Percentiles rank a stretch among this genome's conserved stretches.
These are phyloP conservation scores for Chaetomium olivaceum DNA, from an alignment of 2,329 filamentous ascomycete genomes.

Conservation along the genomic window DNA sequence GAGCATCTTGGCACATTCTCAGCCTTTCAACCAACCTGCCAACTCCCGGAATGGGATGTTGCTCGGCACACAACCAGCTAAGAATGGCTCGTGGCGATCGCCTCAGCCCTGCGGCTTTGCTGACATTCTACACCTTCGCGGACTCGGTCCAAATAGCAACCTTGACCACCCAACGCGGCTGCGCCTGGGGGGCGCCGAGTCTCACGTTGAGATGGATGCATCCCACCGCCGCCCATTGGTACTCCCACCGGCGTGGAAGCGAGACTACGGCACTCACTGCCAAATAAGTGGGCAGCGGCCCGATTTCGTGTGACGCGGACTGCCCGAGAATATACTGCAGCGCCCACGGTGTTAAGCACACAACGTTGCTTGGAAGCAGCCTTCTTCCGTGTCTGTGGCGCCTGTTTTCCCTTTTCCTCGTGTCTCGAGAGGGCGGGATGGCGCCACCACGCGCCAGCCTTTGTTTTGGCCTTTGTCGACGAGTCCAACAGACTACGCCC, in stretches of 20 bases:
- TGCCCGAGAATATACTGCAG: neutral
- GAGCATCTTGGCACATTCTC: slow-evolving; percentile 6
- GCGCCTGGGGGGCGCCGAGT: neutral
- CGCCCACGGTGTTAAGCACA: neutral
- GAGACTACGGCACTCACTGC: neutral
- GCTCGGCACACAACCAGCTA: neutral
- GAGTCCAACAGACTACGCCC: neutral
- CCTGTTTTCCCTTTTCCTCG: neutral
- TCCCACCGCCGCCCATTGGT: neutral
- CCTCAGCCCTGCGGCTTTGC: slow-evolving; percentile 14
- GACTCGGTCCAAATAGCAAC: neutral
- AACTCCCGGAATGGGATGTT: neutral
- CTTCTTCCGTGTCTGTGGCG: neutral
- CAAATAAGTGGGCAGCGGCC: neutral
- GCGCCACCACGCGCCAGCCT: slow-evolving; percentile 1
- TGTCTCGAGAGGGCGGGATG: slow-evolving; percentile 7
- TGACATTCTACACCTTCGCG: neutral
- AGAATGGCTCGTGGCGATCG: neutral
- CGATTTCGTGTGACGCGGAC: neutral
- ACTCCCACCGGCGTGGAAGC: neutral
- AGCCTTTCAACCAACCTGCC: slow-evolving; percentile 13
- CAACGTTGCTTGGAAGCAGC: neutral
- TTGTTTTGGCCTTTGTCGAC: slow-evolving; percentile 18
- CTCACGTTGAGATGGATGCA: slow-evolving; percentile 6
- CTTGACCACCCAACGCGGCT: neutral